Evolutionary conservation across 441 rosid genomes (phyloP).

Genomic region (Macaranga tanarius): DNA sequence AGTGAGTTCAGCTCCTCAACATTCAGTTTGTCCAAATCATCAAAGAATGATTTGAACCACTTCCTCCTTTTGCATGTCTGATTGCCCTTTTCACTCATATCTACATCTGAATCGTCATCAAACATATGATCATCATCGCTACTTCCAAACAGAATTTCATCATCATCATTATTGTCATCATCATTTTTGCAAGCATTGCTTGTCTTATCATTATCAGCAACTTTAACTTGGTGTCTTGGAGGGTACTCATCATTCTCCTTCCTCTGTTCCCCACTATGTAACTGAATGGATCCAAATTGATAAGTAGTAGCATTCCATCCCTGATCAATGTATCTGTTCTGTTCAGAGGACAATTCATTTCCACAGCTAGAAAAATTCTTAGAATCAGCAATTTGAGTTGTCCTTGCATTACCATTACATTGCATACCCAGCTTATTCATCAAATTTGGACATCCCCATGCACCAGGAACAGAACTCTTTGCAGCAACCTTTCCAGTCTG

Average conservation of each 20-base stretch:
- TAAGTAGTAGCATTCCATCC: background rate
- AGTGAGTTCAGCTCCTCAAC: constrained; percentile 11
- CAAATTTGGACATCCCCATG: constrained; percentile 15
- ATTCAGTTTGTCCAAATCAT: constrained; percentile 1
- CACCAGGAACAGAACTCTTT: background rate
- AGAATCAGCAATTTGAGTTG: background rate
- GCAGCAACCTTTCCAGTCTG: background rate
- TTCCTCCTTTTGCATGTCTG: constrained; percentile 11
- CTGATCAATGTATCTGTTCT: background rate
- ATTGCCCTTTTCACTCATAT: background rate
- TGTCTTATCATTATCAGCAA: background rate
- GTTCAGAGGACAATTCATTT: background rate
- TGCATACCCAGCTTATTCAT: constrained; percentile 12
- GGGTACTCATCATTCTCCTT: background rate
- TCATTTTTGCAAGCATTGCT: background rate
- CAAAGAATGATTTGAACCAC: constrained; percentile 19
- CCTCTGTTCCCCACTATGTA: background rate
- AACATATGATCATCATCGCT: constrained; percentile 15
- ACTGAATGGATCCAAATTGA: background rate
- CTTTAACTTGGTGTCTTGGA: background rate
- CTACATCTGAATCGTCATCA: constrained; percentile 14
- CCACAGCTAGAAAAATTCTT: background rate
- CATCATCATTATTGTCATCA: constrained; percentile 4
- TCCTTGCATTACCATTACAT: background rate
- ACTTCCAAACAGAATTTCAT: constrained; percentile 8